Evolutionary conservation across 2,329 filamentous ascomycete species (phyloP).

Genomic region (Diplodia scrobiculata): DNA sequence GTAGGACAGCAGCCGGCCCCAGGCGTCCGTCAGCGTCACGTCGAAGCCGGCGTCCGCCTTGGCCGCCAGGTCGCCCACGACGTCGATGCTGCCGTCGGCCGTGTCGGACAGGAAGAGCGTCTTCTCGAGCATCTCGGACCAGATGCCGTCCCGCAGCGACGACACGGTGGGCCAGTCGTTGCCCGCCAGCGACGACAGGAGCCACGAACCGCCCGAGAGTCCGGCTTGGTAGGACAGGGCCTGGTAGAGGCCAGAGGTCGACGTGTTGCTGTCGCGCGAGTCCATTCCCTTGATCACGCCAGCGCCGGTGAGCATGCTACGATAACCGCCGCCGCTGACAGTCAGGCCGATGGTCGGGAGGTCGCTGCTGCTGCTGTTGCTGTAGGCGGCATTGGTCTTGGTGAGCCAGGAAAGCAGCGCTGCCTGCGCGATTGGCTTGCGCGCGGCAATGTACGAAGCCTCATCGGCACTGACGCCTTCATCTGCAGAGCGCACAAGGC

Average conservation of each 20-base stretch:
- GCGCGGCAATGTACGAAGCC: slow-evolving; percentile 43
- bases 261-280: slow-evolving; percentile 44
- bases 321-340: slow-evolving; percentile 46
- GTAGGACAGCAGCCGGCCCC: slow-evolving; percentile 47
- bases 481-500: slow-evolving; percentile 45
- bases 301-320: slow-evolving; percentile 45
- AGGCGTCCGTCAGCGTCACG: slow-evolving; percentile 48
- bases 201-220: slow-evolving; percentile 53
- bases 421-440: slow-evolving; percentile 46
- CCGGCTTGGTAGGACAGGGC: slow-evolving; percentile 51
- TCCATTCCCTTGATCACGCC: slow-evolving; percentile 52
- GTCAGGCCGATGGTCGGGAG: slow-evolving; percentile 48
- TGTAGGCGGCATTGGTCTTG: slow-evolving; percentile 33
- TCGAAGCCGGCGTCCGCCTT: slow-evolving; percentile 47
- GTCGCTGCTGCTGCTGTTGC: slow-evolving; percentile 45
- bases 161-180: slow-evolving; percentile 53
- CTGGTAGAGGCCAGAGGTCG: slow-evolving; percentile 50
- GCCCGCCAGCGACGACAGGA: slow-evolving; percentile 50
- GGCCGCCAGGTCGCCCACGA: slow-evolving; percentile 42
- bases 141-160: slow-evolving; percentile 45
- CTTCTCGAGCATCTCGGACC: slow-evolving; percentile 46
- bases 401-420: slow-evolving; percentile 47
- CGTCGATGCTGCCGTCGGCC: slow-evolving; percentile 38
- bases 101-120: slow-evolving; percentile 44
- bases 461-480: slow-evolving; percentile 44